Conservation (phyloP, 148 eudicot species). For the Chenopodium album region DNA sequence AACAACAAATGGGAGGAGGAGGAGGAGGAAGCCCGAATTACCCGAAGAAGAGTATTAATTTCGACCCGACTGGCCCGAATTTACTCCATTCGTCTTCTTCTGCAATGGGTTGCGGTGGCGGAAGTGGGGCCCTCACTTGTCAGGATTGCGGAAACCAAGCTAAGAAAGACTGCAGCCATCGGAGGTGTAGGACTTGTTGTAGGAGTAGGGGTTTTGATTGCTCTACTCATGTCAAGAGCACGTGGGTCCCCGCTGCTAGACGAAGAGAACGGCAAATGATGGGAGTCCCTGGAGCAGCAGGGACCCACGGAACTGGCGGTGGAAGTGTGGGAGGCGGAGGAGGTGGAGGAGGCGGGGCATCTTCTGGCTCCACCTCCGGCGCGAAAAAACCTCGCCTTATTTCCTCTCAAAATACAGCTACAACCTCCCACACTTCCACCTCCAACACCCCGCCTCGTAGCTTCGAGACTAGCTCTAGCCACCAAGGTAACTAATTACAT, state of each 20-base stretch:
- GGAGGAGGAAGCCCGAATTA: conserved; percentile 3
- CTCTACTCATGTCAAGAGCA: conserved; percentile 91
- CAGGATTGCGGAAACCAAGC: conserved; percentile 94
- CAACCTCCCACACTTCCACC: conserved; percentile 75
- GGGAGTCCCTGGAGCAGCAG: background rate
- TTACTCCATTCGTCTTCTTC: background rate
- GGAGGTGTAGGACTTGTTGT: conserved; percentile 90
- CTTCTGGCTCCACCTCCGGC: conserved; percentile 76
- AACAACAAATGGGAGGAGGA: conserved; percentile 21
- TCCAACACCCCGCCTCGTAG: conserved; percentile 86
- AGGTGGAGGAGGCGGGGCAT: conserved; percentile 42
- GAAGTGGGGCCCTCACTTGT: conserved; percentile 49
- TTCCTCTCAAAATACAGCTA: conserved; percentile 52
- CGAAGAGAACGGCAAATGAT: conserved; percentile 64
- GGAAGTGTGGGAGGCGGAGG: conserved; percentile 11
- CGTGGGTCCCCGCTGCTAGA: conserved; percentile 92
- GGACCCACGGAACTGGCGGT: conserved; percentile 3
- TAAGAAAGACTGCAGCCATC: conserved; percentile 82
- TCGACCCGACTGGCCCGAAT: conserved; percentile 19
- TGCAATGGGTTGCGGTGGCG: conserved; percentile 11
- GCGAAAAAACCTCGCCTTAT: conserved; percentile 69
- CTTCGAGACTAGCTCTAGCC: conserved; percentile 78
- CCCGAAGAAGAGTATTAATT: conserved; percentile 35
- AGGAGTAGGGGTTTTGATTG: conserved; percentile 87
- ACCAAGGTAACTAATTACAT: conserved; percentile 51